Conservation (phyloP, 768 basidiomycete genomes). For the Tremella yokohamensis region DNA sequence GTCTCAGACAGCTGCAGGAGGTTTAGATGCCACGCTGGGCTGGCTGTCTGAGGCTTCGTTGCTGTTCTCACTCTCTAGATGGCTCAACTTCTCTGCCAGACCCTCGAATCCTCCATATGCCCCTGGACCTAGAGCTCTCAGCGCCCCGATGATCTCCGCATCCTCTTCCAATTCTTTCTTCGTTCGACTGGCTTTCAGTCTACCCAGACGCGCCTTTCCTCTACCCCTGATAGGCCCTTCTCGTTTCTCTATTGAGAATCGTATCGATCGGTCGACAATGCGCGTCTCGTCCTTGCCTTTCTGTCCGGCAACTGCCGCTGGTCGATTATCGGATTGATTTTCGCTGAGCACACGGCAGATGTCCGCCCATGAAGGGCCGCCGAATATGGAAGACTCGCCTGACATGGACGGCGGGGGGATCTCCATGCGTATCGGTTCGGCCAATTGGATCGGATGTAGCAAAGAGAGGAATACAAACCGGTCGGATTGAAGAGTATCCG, state of each 20-base stretch:
- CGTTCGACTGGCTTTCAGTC: conserved; percentile 3
- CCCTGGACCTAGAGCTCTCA: conserved; percentile 29
- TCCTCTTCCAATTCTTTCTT: conserved; percentile 25
- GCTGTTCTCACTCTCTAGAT: no score
- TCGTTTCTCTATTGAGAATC: no score
- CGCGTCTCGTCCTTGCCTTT: background rate
- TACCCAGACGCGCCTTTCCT: background rate
- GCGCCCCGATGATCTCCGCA: conserved; percentile 20
- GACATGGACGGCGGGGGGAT: conserved; percentile 19
- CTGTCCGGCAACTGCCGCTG: background rate
- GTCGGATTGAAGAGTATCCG: conserved; percentile 9
- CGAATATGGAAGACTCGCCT: background rate
- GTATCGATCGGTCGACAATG: background rate
- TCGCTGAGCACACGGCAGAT: background rate
- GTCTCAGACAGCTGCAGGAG: no score
- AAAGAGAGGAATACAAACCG: conserved; percentile 21
- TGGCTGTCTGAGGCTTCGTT: no score
- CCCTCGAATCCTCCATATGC: conserved; percentile 42
- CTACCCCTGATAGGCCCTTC: background rate
- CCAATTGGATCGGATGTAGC: conserved; percentile 20
- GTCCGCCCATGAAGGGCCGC: conserved; percentile 4
- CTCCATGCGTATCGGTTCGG: conserved; percentile 16
- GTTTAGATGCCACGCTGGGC: no score
- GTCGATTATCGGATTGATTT: background rate
- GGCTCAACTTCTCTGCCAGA: conserved; percentile 17